Evolutionary conservation across 2,329 filamentous ascomycete species (phyloP).

Genomic region (Aspergillus sojae): DNA sequence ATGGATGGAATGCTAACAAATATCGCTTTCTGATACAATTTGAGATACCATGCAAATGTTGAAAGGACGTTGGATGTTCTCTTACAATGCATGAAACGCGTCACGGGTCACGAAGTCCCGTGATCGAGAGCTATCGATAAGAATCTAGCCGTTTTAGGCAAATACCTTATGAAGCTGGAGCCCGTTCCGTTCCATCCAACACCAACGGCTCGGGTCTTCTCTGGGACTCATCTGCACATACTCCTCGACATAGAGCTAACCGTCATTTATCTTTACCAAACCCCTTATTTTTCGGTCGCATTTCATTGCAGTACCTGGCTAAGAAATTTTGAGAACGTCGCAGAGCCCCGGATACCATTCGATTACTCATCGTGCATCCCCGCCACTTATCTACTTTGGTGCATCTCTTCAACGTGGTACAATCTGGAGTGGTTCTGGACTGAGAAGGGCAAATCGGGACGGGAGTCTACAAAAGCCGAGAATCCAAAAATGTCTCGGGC

Average conservation of each 20-base stretch:
- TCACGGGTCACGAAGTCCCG: conserved; percentile 31
- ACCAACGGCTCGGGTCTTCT: background rate
- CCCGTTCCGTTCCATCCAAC: background rate
- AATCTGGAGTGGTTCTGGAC: conserved; percentile 49
- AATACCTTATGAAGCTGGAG: background rate
- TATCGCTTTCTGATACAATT: background rate
- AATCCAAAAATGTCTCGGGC: conserved; percentile 42
- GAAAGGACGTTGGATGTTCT: background rate
- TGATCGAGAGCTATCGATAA: conserved; percentile 17
- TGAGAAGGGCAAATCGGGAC: conserved; percentile 24
- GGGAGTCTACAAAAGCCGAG: conserved; percentile 23
- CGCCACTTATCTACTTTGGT: background rate
- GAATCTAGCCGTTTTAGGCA: conserved; percentile 13
- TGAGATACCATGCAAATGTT: background rate
- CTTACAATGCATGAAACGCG: conserved; percentile 15
- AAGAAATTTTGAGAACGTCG: background rate
- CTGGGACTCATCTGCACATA: background rate
- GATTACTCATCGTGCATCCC: background rate
- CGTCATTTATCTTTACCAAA: too few relatives aligned
- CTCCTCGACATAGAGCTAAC: background rate
- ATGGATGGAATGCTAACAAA: background rate
- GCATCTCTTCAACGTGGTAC: conserved; percentile 14
- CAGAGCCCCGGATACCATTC: background rate
- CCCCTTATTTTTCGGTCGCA: background rate
- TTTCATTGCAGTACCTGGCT: background rate